Percentiles rank a stretch among this genome's conserved stretches.
Conservation (phyloP, 345 rosid species). For the Cardiospermum halicacabum region DNA sequence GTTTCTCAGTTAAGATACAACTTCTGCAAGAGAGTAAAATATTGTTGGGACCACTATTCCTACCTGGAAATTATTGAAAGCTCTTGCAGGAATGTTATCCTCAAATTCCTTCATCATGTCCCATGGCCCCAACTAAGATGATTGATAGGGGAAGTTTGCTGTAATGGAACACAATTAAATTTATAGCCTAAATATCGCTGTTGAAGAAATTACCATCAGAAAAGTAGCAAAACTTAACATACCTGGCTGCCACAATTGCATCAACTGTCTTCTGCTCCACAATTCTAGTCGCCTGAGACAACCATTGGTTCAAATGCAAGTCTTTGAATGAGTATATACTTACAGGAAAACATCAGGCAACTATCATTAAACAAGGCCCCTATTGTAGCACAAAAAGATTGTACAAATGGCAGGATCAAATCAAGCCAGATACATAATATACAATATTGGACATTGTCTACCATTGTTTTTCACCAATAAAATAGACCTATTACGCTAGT, state of each 20-base stretch:
- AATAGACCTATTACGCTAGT: background rate
- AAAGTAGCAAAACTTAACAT: slow-evolving; percentile 13
- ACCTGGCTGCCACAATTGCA: slow-evolving; percentile 95
- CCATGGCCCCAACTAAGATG: slow-evolving; percentile 96
- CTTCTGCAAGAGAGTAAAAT: background rate
- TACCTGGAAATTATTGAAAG: slow-evolving; percentile 95
- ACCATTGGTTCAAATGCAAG: slow-evolving; percentile 1
- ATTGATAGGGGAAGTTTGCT: slow-evolving; percentile 86
- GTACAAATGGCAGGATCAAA: no score
- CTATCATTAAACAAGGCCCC: background rate
- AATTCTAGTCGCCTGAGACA: slow-evolving; percentile 81
- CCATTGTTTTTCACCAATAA: background rate
- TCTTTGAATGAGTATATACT: background rate
- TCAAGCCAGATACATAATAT: no score
- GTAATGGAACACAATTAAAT: slow-evolving; percentile 16
- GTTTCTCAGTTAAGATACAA: background rate
- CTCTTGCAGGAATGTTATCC: slow-evolving; percentile 93
- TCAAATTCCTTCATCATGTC: slow-evolving; percentile 96
- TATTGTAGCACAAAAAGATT: background rate
- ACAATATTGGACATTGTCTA: background rate
- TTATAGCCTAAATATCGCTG: background rate
- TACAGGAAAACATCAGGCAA: background rate
- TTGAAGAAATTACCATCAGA: slow-evolving; percentile 6
- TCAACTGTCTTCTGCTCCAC: slow-evolving; percentile 87
- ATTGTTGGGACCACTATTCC: background rate